Evolutionary conservation across 2,329 filamentous ascomycete genomes (phyloP).

Genomic region (Aquanectria penicillioides): DNA sequence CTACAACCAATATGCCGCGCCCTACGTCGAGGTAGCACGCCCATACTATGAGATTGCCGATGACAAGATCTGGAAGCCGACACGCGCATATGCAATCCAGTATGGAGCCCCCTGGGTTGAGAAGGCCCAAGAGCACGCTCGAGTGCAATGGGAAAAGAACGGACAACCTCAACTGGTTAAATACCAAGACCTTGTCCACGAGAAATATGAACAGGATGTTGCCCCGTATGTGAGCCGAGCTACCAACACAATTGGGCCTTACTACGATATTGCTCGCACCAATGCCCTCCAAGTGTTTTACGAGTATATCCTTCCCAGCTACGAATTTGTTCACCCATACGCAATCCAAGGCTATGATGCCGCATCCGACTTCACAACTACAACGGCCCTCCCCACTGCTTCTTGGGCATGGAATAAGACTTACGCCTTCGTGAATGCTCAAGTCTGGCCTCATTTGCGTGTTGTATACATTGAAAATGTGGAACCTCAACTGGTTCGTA

Average conservation of each 20-base stretch:
- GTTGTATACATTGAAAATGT: conserved; percentile 90
- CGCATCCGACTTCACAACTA: conserved; percentile 72
- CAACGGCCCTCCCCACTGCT: conserved; percentile 77
- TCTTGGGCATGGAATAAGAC: conserved; percentile 76
- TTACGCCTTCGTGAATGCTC: conserved; percentile 76
- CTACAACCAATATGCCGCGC: conserved; percentile 84
- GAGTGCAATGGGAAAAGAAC: conserved; percentile 80
- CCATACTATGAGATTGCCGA: conserved; percentile 78
- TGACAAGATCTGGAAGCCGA: conserved; percentile 74
- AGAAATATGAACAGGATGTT: conserved; percentile 76
- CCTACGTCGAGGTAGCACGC: conserved; percentile 79
- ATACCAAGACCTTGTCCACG: conserved; percentile 68
- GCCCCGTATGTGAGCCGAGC: conserved; percentile 78
- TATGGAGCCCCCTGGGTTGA: conserved; percentile 80
- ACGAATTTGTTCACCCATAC: conserved; percentile 79
- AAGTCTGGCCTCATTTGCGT: conserved; percentile 83
- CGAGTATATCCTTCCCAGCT: conserved; percentile 78
- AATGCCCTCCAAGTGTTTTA: conserved; percentile 76
- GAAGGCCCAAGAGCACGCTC: conserved; percentile 72
- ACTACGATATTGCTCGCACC: conserved; percentile 73
- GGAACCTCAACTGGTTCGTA: conserved; percentile 92
- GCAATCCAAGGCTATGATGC: conserved; percentile 73
- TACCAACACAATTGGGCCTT: conserved; percentile 70
- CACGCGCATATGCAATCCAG: conserved; percentile 71
- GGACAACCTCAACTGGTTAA: conserved; percentile 79